Percentiles rank a stretch among this genome's conserved stretches.
phyloP scores from a whole-genome alignment of 768 basidiomycete genomes.

The Amanita phalloides region DNA sequence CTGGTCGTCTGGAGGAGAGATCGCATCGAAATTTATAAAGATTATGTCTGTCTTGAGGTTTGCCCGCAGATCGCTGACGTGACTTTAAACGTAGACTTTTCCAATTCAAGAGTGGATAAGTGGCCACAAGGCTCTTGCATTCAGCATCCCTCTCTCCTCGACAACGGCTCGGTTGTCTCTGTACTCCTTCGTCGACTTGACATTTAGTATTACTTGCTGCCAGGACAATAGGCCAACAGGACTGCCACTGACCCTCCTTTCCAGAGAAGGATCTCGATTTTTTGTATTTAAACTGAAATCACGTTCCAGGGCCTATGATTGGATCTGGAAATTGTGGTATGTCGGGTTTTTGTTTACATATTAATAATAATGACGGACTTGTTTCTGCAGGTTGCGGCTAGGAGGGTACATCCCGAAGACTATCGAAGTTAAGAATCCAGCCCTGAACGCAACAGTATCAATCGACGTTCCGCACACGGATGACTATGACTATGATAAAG shows the following conservation, averaged over 20 bases:
- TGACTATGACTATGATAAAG: slow-evolving; percentile 23
- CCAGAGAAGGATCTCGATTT: slow-evolving; percentile 65
- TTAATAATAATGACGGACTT: neutral
- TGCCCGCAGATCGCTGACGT: slow-evolving; percentile 7
- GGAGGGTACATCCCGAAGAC: slow-evolving; percentile 60
- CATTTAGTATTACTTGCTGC: slow-evolving; percentile 66
- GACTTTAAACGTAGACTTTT: slow-evolving; percentile 28
- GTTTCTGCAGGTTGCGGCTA: slow-evolving; percentile 45
- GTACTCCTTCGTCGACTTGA: slow-evolving; percentile 80
- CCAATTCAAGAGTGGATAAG: slow-evolving; percentile 59
- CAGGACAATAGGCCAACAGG: slow-evolving; percentile 37
- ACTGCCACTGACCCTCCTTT: slow-evolving; percentile 32
- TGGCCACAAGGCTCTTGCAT: slow-evolving; percentile 71
- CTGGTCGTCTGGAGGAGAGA: slow-evolving; percentile 78
- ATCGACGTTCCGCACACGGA: slow-evolving; percentile 55
- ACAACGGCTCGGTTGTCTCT: slow-evolving; percentile 63
- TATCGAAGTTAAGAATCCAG: slow-evolving; percentile 64
- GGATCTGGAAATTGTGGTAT: slow-evolving; percentile 85
- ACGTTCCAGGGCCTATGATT: slow-evolving; percentile 72
- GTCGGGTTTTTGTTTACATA: neutral
- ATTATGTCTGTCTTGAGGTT: slow-evolving; percentile 48
- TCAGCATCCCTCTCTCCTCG: slow-evolving; percentile 61
- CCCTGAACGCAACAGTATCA: slow-evolving; percentile 52
- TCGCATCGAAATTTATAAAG: slow-evolving; percentile 73
- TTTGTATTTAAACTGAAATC: slow-evolving; percentile 81